Evolutionary conservation across 768 basidiomycete genomes (phyloP).

Genomic region (Leccinum fibrillosum): DNA sequence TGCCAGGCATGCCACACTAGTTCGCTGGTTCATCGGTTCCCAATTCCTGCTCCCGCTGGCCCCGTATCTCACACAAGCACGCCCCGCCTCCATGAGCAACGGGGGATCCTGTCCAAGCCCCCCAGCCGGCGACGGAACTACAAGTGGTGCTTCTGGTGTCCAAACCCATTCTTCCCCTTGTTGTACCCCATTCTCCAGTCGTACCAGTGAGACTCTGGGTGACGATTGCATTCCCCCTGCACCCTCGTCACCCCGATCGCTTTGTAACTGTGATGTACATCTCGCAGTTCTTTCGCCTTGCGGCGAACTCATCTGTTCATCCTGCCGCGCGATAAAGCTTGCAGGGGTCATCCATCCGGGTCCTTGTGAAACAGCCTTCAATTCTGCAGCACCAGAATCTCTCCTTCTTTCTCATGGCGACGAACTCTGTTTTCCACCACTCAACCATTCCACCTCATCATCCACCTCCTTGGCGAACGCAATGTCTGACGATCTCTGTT

Average conservation of each 20-base stretch:
- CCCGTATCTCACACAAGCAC: neutral
- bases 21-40: constrained; percentile 2
- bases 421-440: neutral
- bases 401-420: constrained; percentile 24
- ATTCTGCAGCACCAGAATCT: constrained; percentile 9
- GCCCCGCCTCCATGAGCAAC: neutral
- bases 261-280: neutral
- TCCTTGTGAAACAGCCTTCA: neutral
- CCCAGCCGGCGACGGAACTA: neutral
- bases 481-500: constrained; percentile 12
- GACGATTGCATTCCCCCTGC: neutral
- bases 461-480: neutral
- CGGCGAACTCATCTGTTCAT: neutral
- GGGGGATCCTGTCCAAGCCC: neutral
- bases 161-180: neutral
- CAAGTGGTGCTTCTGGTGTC: neutral
- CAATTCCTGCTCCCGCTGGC: neutral
- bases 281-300: neutral
- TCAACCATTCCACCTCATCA: constrained; percentile 2
- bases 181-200: neutral
- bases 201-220: neutral
- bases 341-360: neutral
- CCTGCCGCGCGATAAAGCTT: neutral
- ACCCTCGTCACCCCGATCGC: neutral
- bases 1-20: neutral